Percentiles rank a stretch among this genome's conserved stretches.
These are phyloP conservation scores for Knoxia roxburghii DNA, from an alignment of 257 asterid species.

Conservation along the genomic window DNA sequence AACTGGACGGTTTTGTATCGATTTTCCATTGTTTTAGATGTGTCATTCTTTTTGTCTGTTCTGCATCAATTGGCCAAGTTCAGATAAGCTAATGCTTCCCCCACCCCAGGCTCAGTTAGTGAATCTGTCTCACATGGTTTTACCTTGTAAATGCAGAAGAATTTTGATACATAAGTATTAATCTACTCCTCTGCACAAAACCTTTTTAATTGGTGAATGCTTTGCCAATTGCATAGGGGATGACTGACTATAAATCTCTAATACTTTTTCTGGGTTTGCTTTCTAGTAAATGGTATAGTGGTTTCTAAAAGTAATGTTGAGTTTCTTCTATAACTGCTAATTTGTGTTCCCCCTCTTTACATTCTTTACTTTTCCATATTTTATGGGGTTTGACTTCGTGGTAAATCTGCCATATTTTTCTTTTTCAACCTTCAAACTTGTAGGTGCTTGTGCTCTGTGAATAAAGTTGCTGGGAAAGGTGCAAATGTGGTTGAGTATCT, in stretches of 20 bases:
- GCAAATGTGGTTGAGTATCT: slow-evolving; percentile 69
- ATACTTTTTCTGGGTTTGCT: not conserved
- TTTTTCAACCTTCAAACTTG: slow-evolving; percentile 27
- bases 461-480: slow-evolving; percentile 83
- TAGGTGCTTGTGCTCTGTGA: slow-evolving; percentile 94
- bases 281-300: not conserved
- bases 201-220: not conserved
- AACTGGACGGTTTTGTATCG: not conserved
- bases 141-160: not conserved
- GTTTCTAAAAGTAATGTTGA: not conserved
- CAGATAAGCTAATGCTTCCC: no score
- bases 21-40: not conserved
- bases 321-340: not conserved
- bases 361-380: not conserved
- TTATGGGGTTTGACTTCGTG: not conserved
- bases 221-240: not conserved
- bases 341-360: not conserved
- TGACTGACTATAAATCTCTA: no score
- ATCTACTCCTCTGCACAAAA: not conserved
- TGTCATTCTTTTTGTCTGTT: not conserved
- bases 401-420: not conserved
- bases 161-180: not conserved
- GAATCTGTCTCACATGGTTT: not conserved
- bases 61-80: not conserved
- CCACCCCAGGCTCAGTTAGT: no score